phyloP scores from a whole-genome alignment of 106 monocot species.

The Xerophyta viscosa region DNA sequence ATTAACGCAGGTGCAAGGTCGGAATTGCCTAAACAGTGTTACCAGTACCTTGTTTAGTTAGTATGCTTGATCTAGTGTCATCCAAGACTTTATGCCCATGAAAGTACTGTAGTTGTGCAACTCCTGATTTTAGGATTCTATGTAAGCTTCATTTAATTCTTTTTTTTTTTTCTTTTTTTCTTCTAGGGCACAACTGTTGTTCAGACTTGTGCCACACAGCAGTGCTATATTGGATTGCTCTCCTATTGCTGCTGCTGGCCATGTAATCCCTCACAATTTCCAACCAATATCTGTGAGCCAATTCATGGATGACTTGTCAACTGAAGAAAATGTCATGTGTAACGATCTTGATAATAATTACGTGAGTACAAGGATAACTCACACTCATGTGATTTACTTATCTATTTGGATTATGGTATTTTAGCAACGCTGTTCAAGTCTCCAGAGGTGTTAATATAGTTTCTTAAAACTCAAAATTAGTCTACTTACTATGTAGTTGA shows the following conservation, averaged over 20 bases:
- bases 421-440: no score
- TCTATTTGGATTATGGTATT: no score
- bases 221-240: slow-evolving; percentile 78
- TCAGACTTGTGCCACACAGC: slow-evolving; percentile 75
- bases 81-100: no score
- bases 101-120: no score
- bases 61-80: background rate
- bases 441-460: no score
- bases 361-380: slow-evolving; percentile 27
- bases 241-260: slow-evolving; percentile 72
- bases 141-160: no score
- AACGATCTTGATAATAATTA: slow-evolving; percentile 35
- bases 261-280: slow-evolving; percentile 73
- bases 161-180: no score
- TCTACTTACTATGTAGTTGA: no score
- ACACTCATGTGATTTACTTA: background rate
- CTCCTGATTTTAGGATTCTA: no score
- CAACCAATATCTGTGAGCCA: slow-evolving; percentile 75
- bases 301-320: slow-evolving; percentile 79
- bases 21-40: background rate
- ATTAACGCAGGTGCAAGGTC: slow-evolving; percentile 43
- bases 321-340: slow-evolving; percentile 54
- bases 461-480: no score
- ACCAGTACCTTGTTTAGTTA: background rate
- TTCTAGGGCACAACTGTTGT: slow-evolving; percentile 62